Conservation (phyloP, 306 rosid genomes). For the Vigna trinervia region DNA sequence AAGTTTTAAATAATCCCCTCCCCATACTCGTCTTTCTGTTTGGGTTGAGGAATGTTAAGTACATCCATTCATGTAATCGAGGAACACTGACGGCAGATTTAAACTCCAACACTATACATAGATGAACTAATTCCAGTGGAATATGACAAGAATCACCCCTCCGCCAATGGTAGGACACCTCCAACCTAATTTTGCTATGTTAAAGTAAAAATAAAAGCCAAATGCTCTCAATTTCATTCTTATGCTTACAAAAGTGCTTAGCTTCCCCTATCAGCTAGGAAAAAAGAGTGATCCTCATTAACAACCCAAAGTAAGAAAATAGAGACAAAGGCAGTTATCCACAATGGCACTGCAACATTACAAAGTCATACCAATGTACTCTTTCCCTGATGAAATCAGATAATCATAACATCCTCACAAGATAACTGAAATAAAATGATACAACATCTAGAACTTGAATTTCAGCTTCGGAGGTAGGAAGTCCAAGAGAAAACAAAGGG, state of each 20-base stretch:
- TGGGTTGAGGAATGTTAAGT: not conserved
- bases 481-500: conserved; percentile 14
- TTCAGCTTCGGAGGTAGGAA: not conserved
- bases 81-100: conserved; percentile 1
- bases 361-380: not conserved
- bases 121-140: conserved; percentile 17
- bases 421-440: not conserved
- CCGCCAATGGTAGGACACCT: conserved; percentile 9
- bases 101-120: not conserved
- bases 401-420: no score
- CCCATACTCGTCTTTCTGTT: not conserved
- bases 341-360: not conserved
- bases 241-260: conserved; percentile 4
- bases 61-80: conserved; percentile 13
- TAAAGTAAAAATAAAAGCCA: conserved; percentile 22
- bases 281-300: conserved; percentile 1
- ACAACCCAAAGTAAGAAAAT: not conserved
- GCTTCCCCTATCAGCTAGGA: conserved; percentile 5
- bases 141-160: not conserved
- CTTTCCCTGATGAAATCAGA: not conserved
- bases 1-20: conserved; percentile 15
- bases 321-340: not conserved
- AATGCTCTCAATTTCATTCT: not conserved
- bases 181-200: not conserved
- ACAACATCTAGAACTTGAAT: not conserved